These are phyloP conservation scores for Gillenia trifoliata DNA, from an alignment of 306 rosid genomes.

Conservation along the genomic window DNA sequence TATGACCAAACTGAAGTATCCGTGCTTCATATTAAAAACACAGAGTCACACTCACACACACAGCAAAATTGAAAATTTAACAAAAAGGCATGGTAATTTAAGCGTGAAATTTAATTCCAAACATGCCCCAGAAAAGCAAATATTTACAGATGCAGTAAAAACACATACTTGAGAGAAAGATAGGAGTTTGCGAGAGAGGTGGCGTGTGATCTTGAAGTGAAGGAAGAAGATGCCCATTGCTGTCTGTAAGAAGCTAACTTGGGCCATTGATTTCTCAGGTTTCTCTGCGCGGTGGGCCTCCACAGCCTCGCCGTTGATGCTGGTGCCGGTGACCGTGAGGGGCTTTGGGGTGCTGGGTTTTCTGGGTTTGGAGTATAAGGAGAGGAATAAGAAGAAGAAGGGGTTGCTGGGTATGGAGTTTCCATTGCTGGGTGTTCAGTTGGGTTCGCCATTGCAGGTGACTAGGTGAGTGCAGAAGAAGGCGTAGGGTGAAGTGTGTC, in stretches of 20 bases:
- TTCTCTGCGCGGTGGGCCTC: slow-evolving; percentile 71
- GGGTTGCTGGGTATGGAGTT: not conserved
- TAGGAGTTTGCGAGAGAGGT: slow-evolving; percentile 55
- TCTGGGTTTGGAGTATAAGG: slow-evolving; percentile 15
- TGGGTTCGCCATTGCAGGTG: not conserved
- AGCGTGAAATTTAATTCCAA: not conserved
- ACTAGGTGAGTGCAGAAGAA: not conserved
- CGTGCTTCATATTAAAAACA: too few relatives aligned
- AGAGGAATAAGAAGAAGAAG: slow-evolving; percentile 15
- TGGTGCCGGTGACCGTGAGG: slow-evolving; percentile 34
- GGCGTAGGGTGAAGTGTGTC: not conserved
- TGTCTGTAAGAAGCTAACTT: slow-evolving; percentile 43
- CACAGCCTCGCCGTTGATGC: slow-evolving; percentile 47
- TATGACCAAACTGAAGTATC: too few relatives aligned
- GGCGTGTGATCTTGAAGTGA: slow-evolving; percentile 51
- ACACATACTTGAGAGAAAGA: slow-evolving; percentile 47
- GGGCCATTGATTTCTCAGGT: slow-evolving; percentile 72
- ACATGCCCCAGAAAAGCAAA: not conserved
- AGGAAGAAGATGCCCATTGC: slow-evolving; percentile 57
- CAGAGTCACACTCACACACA: too few relatives aligned
- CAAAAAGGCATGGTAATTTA: not conserved
- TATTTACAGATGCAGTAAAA: too few relatives aligned
- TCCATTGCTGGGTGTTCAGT: not conserved
- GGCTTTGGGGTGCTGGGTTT: slow-evolving; percentile 12
- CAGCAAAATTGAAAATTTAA: too few relatives aligned